Percentiles rank a stretch among this genome's conserved stretches.
phyloP scores from a whole-genome alignment of 2,329 filamentous ascomycete species.

The Fusarium gaditjirri region DNA sequence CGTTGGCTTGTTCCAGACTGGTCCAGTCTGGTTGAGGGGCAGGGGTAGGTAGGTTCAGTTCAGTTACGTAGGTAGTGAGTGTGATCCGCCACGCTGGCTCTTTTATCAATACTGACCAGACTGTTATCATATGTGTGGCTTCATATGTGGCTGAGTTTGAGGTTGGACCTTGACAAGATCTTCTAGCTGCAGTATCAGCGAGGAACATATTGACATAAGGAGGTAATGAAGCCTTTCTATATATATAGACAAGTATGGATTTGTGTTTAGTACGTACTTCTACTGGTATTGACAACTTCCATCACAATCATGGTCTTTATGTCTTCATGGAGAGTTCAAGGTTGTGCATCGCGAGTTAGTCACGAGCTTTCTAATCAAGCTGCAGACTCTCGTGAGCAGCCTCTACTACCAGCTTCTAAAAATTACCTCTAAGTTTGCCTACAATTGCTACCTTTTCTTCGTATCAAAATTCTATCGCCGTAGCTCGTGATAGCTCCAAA shows the following conservation, averaged over 20 bases:
- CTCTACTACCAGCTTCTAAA: background rate
- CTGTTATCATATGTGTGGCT: slow-evolving; percentile 24
- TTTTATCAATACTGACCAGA: background rate
- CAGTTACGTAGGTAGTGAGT: slow-evolving; percentile 1
- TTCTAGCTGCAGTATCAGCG: too few relatives aligned
- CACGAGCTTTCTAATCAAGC: background rate
- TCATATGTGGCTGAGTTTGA: slow-evolving; percentile 1
- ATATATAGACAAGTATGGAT: background rate
- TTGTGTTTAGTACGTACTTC: background rate
- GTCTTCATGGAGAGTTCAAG: background rate
- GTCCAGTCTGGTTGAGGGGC: slow-evolving; percentile 3
- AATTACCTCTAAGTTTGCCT: background rate
- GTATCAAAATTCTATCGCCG: background rate
- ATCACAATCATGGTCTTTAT: background rate
- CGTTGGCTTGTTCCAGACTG: slow-evolving; percentile 37
- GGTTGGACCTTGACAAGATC: background rate
- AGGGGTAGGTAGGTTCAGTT: background rate
- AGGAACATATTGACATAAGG: background rate
- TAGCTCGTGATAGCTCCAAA: background rate
- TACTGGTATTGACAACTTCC: background rate
- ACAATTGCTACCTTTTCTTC: background rate
- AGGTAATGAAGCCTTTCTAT: too few relatives aligned
- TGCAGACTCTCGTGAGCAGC: background rate
- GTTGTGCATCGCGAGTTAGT: background rate
- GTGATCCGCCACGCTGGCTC: slow-evolving; percentile 39